Percentiles rank a stretch among this genome's conserved stretches.
Conservation (phyloP, 352 stramenopile genomes). For the Pythium guiyangense region DNA sequence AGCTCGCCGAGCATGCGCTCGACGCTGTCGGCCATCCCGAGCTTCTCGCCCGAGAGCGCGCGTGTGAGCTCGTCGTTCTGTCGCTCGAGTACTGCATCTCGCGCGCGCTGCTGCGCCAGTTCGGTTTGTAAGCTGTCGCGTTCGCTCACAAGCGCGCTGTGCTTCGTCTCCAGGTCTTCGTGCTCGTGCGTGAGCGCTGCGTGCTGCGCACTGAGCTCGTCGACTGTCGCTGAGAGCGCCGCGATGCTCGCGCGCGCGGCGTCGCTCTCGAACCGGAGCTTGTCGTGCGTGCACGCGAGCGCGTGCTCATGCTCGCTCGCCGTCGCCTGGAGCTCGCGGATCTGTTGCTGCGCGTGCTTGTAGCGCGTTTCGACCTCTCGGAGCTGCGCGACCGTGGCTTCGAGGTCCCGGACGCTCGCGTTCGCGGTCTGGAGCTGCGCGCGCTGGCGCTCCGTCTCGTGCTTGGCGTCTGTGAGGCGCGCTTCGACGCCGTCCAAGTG, state of each 20-base stretch:
- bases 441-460: constrained; percentile 9
- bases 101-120: neutral
- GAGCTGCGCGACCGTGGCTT: neutral
- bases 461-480: constrained; percentile 14
- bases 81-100: neutral
- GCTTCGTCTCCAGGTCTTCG: neutral
- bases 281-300: constrained; percentile 8
- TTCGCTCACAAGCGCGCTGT: neutral
- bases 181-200: neutral
- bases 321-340: constrained; percentile 7
- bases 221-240: constrained; percentile 2
- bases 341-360: neutral
- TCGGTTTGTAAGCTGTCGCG: neutral
- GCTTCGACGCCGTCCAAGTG: constrained; percentile 37
- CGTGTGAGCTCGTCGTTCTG: constrained; percentile 9
- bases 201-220: constrained; percentile 4
- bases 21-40: constrained; percentile 1
- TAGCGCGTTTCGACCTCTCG: neutral
- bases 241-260: neutral
- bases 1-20: constrained; percentile 3
- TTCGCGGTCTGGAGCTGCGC: neutral
- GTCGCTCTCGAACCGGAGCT: constrained; percentile 9
- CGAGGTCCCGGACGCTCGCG: neutral
- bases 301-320: constrained; percentile 6
- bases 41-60: constrained; percentile 10